phyloP scores from a whole-genome alignment of 768 basidiomycete species.

The Infundibulicybe gibba region DNA sequence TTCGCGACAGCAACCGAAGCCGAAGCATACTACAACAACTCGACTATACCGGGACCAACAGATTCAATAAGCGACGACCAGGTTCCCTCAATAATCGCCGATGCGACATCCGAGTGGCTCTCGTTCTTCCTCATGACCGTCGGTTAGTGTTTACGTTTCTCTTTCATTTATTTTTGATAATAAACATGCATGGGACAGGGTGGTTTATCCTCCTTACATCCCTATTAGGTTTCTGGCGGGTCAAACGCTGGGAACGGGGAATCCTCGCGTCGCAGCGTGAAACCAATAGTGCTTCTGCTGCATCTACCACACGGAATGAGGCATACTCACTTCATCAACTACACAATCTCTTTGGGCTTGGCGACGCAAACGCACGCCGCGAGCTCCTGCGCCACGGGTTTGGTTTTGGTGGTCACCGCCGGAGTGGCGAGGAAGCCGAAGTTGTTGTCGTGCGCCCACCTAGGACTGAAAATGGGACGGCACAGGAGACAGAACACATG shows the following conservation, averaged over 20 bases:
- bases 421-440: conserved; percentile 23
- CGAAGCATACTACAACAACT: conserved; percentile 35
- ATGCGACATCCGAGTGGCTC: conserved; percentile 88
- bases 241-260: conserved; percentile 84
- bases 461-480: conserved; percentile 16
- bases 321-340: conserved; percentile 8
- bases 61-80: conserved; percentile 32
- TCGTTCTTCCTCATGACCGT: conserved; percentile 94
- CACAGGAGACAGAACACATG: conserved; percentile 31
- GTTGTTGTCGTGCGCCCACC: conserved; percentile 11
- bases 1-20: conserved; percentile 43
- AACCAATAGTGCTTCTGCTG: conserved; percentile 14
- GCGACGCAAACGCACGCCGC: conserved; percentile 27
- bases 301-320: conserved; percentile 14
- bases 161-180: not conserved
- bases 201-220: conserved; percentile 91
- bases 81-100: conserved; percentile 36
- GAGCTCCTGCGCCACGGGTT: conserved; percentile 44
- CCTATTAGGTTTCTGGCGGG: conserved; percentile 86
- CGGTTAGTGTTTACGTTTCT: conserved; percentile 34
- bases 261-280: conserved; percentile 59
- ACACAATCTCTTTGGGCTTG: too few relatives aligned
- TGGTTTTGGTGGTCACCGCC: conserved; percentile 31
- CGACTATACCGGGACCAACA: conserved; percentile 4
- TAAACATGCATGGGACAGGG: conserved; percentile 30